These are phyloP conservation scores for Phytophthora idaei DNA, from an alignment of 352 stramenopile species.

Conservation along the genomic window DNA sequence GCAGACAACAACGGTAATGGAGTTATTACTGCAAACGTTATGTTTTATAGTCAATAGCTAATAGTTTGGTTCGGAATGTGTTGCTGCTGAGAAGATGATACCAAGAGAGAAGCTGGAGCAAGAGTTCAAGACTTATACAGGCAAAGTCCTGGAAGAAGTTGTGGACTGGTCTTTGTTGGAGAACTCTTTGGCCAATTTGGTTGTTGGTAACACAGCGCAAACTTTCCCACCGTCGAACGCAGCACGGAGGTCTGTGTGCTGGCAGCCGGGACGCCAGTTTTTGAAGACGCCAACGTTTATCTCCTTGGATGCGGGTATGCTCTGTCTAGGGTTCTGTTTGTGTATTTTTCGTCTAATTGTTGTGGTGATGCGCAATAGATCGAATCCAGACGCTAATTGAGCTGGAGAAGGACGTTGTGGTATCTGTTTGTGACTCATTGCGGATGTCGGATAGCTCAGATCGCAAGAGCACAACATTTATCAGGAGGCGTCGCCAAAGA, in stretches of 20 bases:
- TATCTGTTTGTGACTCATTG: constrained; percentile 27
- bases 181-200: constrained; percentile 9
- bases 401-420: constrained; percentile 47
- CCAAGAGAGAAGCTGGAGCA: constrained; percentile 23
- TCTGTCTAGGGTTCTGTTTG: neutral
- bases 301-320: constrained; percentile 27
- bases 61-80: neutral
- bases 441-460: neutral
- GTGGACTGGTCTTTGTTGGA: constrained; percentile 19
- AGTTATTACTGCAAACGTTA: neutral
- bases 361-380: constrained; percentile 21
- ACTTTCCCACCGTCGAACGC: neutral
- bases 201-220: neutral
- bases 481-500: constrained; percentile 19
- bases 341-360: neutral
- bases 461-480: neutral
- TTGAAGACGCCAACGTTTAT: constrained; percentile 34
- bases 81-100: constrained; percentile 22
- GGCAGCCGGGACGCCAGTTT: constrained; percentile 41
- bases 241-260: constrained; percentile 12
- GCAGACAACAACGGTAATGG: constrained; percentile 33
- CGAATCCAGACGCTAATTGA: constrained; percentile 40
- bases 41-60: constrained; percentile 1
- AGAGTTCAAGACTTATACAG: constrained; percentile 41
- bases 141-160: constrained; percentile 18